Conservation (phyloP, 2,329 filamentous ascomycete species). For the Colletotrichum cordylinicola region DNA sequence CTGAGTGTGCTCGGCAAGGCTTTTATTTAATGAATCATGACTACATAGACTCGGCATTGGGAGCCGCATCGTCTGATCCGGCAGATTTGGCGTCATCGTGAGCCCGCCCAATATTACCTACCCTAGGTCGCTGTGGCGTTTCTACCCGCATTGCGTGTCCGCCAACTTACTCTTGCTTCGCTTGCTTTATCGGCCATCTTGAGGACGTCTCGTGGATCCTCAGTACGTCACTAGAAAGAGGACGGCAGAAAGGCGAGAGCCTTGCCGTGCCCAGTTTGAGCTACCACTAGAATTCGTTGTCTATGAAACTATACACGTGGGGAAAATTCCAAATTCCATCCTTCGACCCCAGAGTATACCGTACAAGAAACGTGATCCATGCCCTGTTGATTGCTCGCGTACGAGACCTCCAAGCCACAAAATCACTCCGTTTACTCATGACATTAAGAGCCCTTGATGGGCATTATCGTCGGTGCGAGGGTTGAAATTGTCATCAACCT, state of each 20-base stretch:
- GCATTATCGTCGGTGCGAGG: neutral
- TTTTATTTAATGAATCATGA: neutral
- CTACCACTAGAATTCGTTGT: neutral
- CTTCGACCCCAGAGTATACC: neutral
- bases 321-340: neutral
- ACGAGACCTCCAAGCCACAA: conserved; percentile 13
- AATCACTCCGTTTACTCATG: neutral
- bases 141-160: neutral
- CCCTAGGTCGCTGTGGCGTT: neutral
- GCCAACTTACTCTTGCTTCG: neutral
- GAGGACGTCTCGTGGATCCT: neutral
- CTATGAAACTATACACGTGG: conserved; percentile 12
- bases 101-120: neutral
- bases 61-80: neutral
- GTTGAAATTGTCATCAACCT: neutral
- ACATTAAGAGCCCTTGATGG: neutral
- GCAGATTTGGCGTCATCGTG: neutral
- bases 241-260: neutral
- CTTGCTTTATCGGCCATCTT: neutral
- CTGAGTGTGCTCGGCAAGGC: neutral
- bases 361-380: conserved; percentile 16
- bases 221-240: neutral
- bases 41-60: neutral
- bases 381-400: neutral
- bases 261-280: neutral